These are phyloP conservation scores for Lepraria neglecta DNA, from an alignment of 495 filamentous ascomycete genomes.

Conservation along the genomic window DNA sequence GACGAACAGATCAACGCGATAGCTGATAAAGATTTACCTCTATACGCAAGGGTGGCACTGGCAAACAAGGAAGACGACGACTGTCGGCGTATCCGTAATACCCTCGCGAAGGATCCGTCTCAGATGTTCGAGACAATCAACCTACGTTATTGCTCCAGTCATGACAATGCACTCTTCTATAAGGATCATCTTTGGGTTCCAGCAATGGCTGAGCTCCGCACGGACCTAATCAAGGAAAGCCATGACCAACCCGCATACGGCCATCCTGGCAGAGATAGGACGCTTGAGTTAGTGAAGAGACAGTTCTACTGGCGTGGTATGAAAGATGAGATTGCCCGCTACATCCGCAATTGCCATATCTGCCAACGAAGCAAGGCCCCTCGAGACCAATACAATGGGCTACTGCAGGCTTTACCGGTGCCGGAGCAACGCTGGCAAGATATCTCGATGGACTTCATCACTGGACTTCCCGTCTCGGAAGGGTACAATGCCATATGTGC, in stretches of 20 bases:
- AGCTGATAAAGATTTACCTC: too few species aligned
- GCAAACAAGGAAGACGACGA: slow-evolving; percentile 1
- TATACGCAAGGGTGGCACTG: neutral
- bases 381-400: too few species aligned
- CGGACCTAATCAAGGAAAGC: neutral
- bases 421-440: slow-evolving; percentile 25
- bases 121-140: neutral
- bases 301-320: too few species aligned
- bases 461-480: neutral
- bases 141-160: neutral
- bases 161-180: neutral
- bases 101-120: neutral
- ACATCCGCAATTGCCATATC: too few species aligned
- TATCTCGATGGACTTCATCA: slow-evolving; percentile 16
- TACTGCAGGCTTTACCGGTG: slow-evolving; percentile 23
- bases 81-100: neutral
- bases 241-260: neutral
- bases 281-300: neutral
- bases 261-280: slow-evolving; percentile 1
- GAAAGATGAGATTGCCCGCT: too few species aligned
- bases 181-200: neutral
- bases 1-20: too few species aligned
- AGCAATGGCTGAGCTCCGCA: neutral
- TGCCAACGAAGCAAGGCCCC: too few species aligned
- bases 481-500: neutral